Conservation (phyloP, 257 asterid species). For the Jaltomata sinuosa region DNA sequence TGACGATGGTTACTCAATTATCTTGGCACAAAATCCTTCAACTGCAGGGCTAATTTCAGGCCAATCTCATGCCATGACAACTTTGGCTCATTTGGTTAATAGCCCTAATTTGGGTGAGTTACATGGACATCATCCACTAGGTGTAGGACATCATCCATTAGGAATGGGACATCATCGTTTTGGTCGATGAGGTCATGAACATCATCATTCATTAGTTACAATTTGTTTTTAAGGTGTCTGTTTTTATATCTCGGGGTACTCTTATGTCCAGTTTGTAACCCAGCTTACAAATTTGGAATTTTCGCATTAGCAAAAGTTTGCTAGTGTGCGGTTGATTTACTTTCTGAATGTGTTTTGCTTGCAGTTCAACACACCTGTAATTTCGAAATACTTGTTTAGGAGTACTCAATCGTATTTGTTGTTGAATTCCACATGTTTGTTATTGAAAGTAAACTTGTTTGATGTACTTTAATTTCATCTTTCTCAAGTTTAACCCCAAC, state of each 20-base stretch:
- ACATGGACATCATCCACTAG: not conserved
- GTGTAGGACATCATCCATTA: not conserved
- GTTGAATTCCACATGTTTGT: not conserved
- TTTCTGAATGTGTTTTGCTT: not conserved
- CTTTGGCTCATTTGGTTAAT: not conserved
- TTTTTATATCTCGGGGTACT: not conserved
- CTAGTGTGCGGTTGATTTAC: not conserved
- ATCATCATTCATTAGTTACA: not conserved
- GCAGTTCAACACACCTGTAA: not conserved
- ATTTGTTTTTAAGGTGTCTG: not conserved
- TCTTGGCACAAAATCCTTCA: conserved; percentile 36
- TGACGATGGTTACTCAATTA: conserved; percentile 48
- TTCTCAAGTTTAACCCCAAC: not conserved
- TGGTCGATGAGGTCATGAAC: not conserved
- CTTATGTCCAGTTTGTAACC: not conserved
- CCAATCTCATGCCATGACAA: conserved; percentile 21
- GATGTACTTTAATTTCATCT: not conserved
- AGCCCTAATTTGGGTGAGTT: not conserved
- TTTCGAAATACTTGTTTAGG: not conserved
- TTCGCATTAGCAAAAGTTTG: not conserved
- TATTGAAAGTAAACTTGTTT: not conserved
- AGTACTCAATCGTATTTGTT: too few species aligned
- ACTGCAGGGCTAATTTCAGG: conserved; percentile 25
- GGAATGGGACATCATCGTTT: not conserved
- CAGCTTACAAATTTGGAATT: not conserved